Base-by-base conservation (phyloP, 1,139 yeast species). In the Yamadazyma trypodendri region DNA sequence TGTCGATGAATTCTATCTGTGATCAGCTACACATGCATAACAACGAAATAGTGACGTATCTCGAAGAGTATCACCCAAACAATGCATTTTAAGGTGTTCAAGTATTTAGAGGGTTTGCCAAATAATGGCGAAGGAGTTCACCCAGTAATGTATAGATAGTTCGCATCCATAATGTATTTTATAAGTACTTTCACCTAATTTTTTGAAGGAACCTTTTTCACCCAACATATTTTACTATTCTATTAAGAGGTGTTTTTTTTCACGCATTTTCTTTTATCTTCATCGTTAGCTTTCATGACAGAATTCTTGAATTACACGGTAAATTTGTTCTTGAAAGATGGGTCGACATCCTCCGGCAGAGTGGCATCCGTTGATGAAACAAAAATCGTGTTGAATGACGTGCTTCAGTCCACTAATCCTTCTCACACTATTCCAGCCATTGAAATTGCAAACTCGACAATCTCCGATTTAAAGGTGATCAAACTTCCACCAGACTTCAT, bases 231-330 rank as follows among this genome's bases (percentile, higher is more conserved):
- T n/a, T n/a, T n/a, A n/a, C n/a, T n/a, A n/a, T n/a, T n/a, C n/a
- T n/a, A n/a, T n/a, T n/a, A n/a, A n/a, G n/a, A n/a, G n/a, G n/a
- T n/a, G n/a, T n/a, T n/a, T 31, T 17, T 15, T 27, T 27, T 25
- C 28, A n/a, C 9, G 7, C 21, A 28, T 14, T 30, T 18, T 18
- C n/a, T 20, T 12, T 14, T 15, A 7, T 3, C 6, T 10, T 11
- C 11, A 11, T 15, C 20, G 15, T 15, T 28, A 7, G 14, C 8
- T 16, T 14, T 15, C 3, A 58, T 58, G 62, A 44, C 59, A 20
- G 81, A 78, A 46, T 78, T 79, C 48, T 56, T 73, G 36, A 79
- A 81, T 37, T 80, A 75, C 52, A 71, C 71, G 36, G 81, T 81
- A 13, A 72, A 70, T 45, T 51, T 81, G 28, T 56, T 56, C 27